Percentiles rank a stretch among this genome's conserved stretches.
Evolutionary conservation across 2,329 filamentous ascomycete species (phyloP).

Genomic region (Fusarium napiforme): DNA sequence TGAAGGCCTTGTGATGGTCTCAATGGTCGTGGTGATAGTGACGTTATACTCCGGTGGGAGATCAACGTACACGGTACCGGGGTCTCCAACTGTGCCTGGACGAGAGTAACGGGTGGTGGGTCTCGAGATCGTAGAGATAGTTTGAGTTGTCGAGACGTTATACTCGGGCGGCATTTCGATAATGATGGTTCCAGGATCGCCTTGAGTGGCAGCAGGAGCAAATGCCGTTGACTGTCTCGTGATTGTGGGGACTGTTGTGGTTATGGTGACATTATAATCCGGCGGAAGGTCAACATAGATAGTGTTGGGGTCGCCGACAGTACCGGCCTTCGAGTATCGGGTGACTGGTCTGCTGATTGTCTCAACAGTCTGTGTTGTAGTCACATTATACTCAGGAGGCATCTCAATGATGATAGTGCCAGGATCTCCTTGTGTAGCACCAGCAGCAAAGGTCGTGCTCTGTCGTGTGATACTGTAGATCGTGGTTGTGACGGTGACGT

Average conservation of each 20-base stretch:
- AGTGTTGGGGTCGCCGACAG: constrained; percentile 12
- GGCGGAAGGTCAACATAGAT: constrained; percentile 19
- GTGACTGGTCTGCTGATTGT: constrained; percentile 12
- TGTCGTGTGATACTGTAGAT: constrained; percentile 5
- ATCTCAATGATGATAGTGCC: constrained; percentile 11
- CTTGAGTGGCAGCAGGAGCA: constrained; percentile 8
- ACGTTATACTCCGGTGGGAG: constrained; percentile 15
- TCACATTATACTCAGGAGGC: constrained; percentile 7
- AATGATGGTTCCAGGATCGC: constrained; percentile 20
- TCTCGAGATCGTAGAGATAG: constrained; percentile 12
- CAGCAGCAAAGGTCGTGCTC: constrained; percentile 5
- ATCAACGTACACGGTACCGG: constrained; percentile 15
- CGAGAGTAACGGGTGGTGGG: constrained; percentile 4
- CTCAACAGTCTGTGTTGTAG: constrained; percentile 12
- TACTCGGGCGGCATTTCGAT: constrained; percentile 14
- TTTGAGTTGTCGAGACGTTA: constrained; percentile 10
- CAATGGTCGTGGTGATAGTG: constrained; percentile 1
- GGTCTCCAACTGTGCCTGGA: constrained; percentile 2
- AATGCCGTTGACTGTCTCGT: constrained; percentile 5
- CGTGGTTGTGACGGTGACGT: constrained; percentile 23
- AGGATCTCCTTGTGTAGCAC: constrained; percentile 14
- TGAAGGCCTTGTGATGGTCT: constrained; percentile 7
- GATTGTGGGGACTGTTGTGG: constrained; percentile 9
- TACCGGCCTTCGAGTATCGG: constrained; percentile 1
- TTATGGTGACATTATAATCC: constrained; percentile 13